These are phyloP conservation scores for Camelina hispida DNA, from an alignment of 345 rosid genomes.

Conservation along the genomic window DNA sequence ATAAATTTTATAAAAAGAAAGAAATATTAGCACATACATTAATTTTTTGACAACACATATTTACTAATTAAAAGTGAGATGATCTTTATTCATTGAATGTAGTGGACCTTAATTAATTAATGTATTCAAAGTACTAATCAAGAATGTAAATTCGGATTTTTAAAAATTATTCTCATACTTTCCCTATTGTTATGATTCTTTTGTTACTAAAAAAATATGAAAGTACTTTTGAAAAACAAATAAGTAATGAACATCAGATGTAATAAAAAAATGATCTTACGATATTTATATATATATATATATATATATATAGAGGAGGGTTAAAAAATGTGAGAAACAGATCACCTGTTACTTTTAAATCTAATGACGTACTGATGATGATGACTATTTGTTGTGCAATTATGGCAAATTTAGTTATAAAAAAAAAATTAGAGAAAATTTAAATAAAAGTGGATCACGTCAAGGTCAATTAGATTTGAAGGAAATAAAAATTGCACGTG, in stretches of 20 bases:
- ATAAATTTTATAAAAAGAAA: not conserved
- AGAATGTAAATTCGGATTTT: not conserved
- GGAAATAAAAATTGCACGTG: slow-evolving; percentile 25
- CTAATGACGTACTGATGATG: slow-evolving; percentile 13
- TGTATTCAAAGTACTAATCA: not conserved
- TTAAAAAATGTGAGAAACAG: not conserved
- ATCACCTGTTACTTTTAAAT: not conserved
- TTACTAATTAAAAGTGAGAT: not conserved
- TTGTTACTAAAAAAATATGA: not conserved
- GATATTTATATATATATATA: no score
- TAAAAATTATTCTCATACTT: not conserved
- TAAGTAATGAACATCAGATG: not conserved
- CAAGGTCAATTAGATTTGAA: slow-evolving; percentile 37
- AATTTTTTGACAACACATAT: not conserved
- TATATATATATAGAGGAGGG: no score
- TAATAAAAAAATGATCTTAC: not conserved
- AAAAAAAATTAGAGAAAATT: not conserved
- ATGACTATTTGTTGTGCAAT: slow-evolving; percentile 5
- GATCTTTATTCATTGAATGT: not conserved
- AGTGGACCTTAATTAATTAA: not conserved
- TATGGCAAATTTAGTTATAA: not conserved
- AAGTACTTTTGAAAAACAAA: not conserved
- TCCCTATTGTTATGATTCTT: not conserved
- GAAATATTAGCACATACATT: not conserved
- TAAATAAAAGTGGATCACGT: slow-evolving; percentile 21